Conservation (phyloP, 2,329 filamentous ascomycete species). For the Bipolaris oryzae region DNA sequence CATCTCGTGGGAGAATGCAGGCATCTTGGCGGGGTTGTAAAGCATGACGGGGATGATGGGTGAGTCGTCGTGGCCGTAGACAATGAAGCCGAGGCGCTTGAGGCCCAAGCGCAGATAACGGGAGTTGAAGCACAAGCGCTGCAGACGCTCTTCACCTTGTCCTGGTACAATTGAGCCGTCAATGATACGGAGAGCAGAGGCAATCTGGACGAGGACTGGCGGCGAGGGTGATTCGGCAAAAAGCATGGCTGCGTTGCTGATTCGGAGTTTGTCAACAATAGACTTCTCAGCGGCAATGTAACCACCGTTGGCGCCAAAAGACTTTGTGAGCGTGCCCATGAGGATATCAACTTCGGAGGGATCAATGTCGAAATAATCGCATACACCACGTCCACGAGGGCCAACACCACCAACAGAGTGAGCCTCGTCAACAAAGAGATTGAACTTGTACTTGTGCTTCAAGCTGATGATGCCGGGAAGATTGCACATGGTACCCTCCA, state of each 20-base stretch:
- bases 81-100: constrained; percentile 95
- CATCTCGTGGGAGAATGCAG: constrained; percentile 98
- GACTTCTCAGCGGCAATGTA: constrained; percentile 89
- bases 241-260: constrained; percentile 82
- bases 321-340: constrained; percentile 98
- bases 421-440: constrained; percentile 93
- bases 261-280: constrained; percentile 89
- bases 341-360: constrained; percentile 88
- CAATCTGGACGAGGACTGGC: constrained; percentile 88
- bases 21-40: constrained; percentile 99
- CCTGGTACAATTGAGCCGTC: constrained; percentile 84
- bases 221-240: constrained; percentile 89
- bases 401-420: constrained; percentile 95
- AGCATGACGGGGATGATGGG: constrained; percentile 94
- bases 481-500: constrained; percentile 99
- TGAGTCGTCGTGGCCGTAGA: constrained; percentile 96
- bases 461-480: constrained; percentile 85
- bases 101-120: constrained; percentile 96
- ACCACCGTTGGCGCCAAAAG: constrained; percentile 96
- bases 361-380: constrained; percentile 95
- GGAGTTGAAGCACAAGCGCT: constrained; percentile 97
- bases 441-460: constrained; percentile 96
- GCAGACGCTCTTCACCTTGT: constrained; percentile 92
- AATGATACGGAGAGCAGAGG: constrained; percentile 85
- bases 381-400: constrained; percentile 86